A percentile compares a stretch with the other conserved stretches of the same genome.
Evolutionary conservation across 2,329 filamentous ascomycete genomes (phyloP).

Genomic region (Epichloe sibirici): DNA sequence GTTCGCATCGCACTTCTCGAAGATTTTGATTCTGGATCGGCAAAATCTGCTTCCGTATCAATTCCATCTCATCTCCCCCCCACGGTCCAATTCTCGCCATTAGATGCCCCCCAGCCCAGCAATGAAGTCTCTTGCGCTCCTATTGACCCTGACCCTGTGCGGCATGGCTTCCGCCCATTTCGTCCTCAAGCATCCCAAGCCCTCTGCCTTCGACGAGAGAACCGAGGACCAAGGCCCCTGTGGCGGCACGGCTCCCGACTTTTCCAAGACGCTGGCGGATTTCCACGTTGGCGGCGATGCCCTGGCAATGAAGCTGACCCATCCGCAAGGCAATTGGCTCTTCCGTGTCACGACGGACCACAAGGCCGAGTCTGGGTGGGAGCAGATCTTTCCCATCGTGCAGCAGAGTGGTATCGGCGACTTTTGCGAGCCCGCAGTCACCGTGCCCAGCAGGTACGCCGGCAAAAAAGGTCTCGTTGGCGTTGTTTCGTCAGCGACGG

Average conservation of each 20-base stretch:
- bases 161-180: constrained; percentile 40
- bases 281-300: constrained; percentile 47
- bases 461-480: constrained; percentile 44
- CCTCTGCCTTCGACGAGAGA: constrained; percentile 36
- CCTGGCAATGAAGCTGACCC: constrained; percentile 34
- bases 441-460: constrained; percentile 35
- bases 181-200: constrained; percentile 33
- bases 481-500: constrained; percentile 37
- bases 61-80: too few relatives aligned
- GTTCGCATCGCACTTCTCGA: not conserved
- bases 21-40: not conserved
- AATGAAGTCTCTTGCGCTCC: constrained; percentile 19
- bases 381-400: constrained; percentile 40
- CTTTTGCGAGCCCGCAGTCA: constrained; percentile 39
- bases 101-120: not conserved
- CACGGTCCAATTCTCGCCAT: not conserved
- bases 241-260: constrained; percentile 38
- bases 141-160: constrained; percentile 27
- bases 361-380: constrained; percentile 37
- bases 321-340: constrained; percentile 42
- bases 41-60: not conserved
- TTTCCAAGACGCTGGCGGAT: constrained; percentile 34
- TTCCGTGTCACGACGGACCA: constrained; percentile 44
- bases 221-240: constrained; percentile 35
- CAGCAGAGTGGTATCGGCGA: constrained; percentile 41